Base-by-base conservation (phyloP, 805 yeast genomes). In the Hanseniaspora thailandica region DNA sequence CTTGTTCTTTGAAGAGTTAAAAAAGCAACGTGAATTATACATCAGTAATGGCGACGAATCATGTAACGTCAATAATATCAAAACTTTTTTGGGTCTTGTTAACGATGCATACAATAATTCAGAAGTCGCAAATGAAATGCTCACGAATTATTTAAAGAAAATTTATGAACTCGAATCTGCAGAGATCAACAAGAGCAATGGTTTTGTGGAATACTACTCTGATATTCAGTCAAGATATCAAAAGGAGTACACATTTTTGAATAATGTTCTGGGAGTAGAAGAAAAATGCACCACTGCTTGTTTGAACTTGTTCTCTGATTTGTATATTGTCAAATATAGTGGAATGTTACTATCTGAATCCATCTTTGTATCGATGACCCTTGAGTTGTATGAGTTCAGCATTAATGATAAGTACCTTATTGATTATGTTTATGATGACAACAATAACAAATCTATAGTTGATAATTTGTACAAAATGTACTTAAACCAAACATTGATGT, bases 361-460 rank as follows among this genome's bases (percentile, higher is more conserved):
- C 5, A 17, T 43, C 1, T 43, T 43, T 30, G 34, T 30, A 4
- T 28, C 35, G 1, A 43, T 43, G 35, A 43, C 46, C 2, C 36
- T 23, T 13, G 46, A 43, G 8, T 15, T 43, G 19, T 28, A 10
- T 7, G 9, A n/a, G 3, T 17, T 44, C 2, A 43, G 31, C 10
- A 43, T 50, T 7, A 43, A 50, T 28, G 36, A 26, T 13, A 25
- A 25, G 15, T 50, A 43, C 19, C n/a, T 50, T 15, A 31, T 43
- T 20, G 54, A 50, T 26, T 43, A 43, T 36, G 35, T 50, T 26
- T 50, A 50, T 17, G 7, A n/a, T 15, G 36, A 50, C 5, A 15
- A 50, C 5, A 15, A 41, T 5, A 49, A 44, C 12, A 13, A 4
- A 3, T n/a, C 17, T 9, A 28, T 50, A 26, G 35, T 50, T 6